Base-by-base conservation (phyloP, 2,329 filamentous ascomycete genomes). In the Beauveria sp. region DNA sequence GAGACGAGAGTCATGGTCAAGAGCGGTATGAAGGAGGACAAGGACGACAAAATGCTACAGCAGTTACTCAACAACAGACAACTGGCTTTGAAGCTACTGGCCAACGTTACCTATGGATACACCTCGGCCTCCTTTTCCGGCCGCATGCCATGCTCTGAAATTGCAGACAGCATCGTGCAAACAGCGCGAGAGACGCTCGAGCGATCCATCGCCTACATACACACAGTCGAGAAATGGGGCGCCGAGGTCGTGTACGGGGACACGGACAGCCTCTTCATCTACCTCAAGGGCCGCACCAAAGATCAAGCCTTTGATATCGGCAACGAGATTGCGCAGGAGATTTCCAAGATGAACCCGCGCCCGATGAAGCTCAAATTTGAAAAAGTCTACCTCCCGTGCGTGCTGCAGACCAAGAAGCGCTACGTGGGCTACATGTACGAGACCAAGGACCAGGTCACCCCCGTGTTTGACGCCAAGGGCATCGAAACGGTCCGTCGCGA, bases 381-480 rank as follows among this genome's bases (percentile, higher is more conserved):
- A 72, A 99, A 99, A 69, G 93, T 99, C 1, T 99, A 99, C 74
- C 90, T 96, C 65, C 95, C 96, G 0, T 98, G 93, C 71, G 87
- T 98, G 0, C 81, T 99, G 5, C 82, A 99, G 0, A 92, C 96
- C 20, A 99, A 99, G 78, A 99, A 99, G 72, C 89, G 95, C 61
- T 99, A 99, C 68, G 96, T 98, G 4, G 96, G 96, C 6, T 97
- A 96, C 80, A 97, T 96, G 72, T 99, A 96, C 76, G 95, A 99
- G 71, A 84, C 81, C 66, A 84, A 83, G 43, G 79, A 83, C 18
- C 95, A 99, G 71, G 77, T 73, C 9, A 85, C 87, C 66, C 93
- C 95, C 0, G 90, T 96, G 1, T 98, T 98, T 66, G 96, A 99
- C 72, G 96, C 95, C 62, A 99, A 99, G 74, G 95, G 96, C 34